Evolutionary conservation across 2,329 filamentous ascomycete genomes (phyloP), one percentile per base, ranked within the genome.

Genomic region (Pestalotiopsis sp.): DNA sequence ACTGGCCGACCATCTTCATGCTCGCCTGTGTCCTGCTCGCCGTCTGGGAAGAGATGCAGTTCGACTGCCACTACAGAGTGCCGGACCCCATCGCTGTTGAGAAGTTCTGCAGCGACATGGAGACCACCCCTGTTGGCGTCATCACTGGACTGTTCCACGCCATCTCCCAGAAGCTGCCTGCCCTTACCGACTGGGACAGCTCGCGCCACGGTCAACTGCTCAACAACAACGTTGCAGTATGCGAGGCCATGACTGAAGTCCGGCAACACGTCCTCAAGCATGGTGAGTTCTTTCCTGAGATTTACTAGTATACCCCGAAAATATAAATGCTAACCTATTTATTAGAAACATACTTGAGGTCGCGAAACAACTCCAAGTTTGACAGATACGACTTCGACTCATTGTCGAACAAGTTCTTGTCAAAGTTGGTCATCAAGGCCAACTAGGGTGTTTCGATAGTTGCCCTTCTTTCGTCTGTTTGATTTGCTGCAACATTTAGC

Each of bases 1-100:
- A 98, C 84, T 98, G 95, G 95, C 95, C 95, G 2, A 98, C 95
- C 63, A 98, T 98, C 80, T 98, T 98, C 87, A 97, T 98, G 89
- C 87, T 98, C 68, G 95, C 95, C 11, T 95, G 93, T 4, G 96
- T 98, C 72, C 89, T 98, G 41, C 87, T 98, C 62, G 93, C 93
- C 12, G 94, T 98, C 23, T 98, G 95, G 95, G 95, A 98, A 81
- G 92, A 97, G 87, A 98, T 98, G 90, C 95, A 98, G 81, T 98
- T 98, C 78, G 95, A 98, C 83, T 97, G 93, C 86, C 93, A 97
- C 83, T 98, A 97, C 87, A 92, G 95, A 66, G 91, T 97, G 3
- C 94, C 93, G 4, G 95, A 98, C 79, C 88, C 92, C 67, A 86
- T 88, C 64, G 92, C 92, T 4, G 95, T 97, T 71, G 90, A 95